phyloP scores from a whole-genome alignment of 1,139 yeast genomes.

The Scheffersomyces segobiensis region DNA sequence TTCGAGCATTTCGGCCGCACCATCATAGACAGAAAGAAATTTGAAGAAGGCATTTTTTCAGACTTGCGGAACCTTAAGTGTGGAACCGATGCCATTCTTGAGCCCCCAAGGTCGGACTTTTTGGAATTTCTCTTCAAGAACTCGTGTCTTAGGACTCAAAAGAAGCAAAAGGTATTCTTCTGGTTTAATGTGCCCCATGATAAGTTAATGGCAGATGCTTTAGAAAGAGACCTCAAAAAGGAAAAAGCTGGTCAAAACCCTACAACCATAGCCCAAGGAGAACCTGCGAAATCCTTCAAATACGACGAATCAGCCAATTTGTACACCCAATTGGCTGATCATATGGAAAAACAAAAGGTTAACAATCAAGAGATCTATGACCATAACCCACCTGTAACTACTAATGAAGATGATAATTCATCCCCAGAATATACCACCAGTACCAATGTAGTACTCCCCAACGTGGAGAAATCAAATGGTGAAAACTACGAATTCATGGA shows the following conservation, averaged over 20 bases:
- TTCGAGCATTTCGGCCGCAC: constrained; percentile 89
- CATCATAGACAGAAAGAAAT: constrained; percentile 83
- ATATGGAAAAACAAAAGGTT: constrained; percentile 38
- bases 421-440: constrained; percentile 21
- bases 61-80: constrained; percentile 86
- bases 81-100: constrained; percentile 85
- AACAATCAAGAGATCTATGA: constrained; percentile 6
- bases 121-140: constrained; percentile 83
- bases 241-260: constrained; percentile 59
- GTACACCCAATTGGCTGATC: constrained; percentile 49
- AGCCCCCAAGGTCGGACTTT: constrained; percentile 84
- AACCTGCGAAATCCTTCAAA: constrained; percentile 64
- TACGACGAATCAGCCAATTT: constrained; percentile 52
- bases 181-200: constrained; percentile 98
- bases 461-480: constrained; percentile 1
- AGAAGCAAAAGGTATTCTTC: constrained; percentile 93
- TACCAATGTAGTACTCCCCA: background rate
- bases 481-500: constrained; percentile 21
- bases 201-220: constrained; percentile 86
- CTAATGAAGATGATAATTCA: constrained; percentile 8
- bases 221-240: constrained; percentile 87
- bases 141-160: constrained; percentile 88
- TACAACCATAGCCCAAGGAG: constrained; percentile 59
- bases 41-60: constrained; percentile 94
- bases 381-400: constrained; percentile 2